Base-by-base conservation (phyloP, 306 rosid species). In the Cercis canadensis region DNA sequence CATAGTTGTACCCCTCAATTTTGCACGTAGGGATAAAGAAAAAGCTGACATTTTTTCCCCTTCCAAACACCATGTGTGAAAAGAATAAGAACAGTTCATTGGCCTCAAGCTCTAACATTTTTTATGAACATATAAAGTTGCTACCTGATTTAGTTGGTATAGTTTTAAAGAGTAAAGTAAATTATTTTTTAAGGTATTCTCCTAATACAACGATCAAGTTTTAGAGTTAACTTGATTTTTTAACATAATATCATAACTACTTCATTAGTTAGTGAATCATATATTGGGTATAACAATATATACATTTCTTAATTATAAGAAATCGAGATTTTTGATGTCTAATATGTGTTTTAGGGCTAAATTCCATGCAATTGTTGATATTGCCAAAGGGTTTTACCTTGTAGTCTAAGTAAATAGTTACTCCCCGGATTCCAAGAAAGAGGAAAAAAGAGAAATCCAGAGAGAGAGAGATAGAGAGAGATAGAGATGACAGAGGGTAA, bases 1-100 rank as follows among this genome's bases (percentile, higher is more conserved):
- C 57, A 51, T 74, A 73, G 78, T 59, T 80, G 88, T 76, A 73
- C 45, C 34, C 53, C 46, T 64, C 44, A 24, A 24, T 1, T 69
- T 61, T 74, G 44, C 81, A 24, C 3, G 29, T 61, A 67, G 49
- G 55, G 67, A 41, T 47, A n/a, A 47, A 55, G 44, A 58, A 4
- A 55, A 4, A 55, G 17, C 69, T 19, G 32, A 19, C 9, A 9
- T 14, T 24, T 11, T 16, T 47, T 39, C 44, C 34, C 29, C 11
- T 55, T 12, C 15, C 61, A 29, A 14, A 62, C n/a, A 72, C 33
- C 6, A 4, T 16, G 73, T 77, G 77, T 77, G 75, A 78, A 82
- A 75, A 47, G 75, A 73, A 73, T 52, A 77, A 61, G 40, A 4
- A 2, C 45, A 53, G 57, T 24, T 62, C 14, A 21, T 43, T 43